phyloP scores from a whole-genome alignment of 2,329 filamentous ascomycete species.

The Epichloe scottii region DNA sequence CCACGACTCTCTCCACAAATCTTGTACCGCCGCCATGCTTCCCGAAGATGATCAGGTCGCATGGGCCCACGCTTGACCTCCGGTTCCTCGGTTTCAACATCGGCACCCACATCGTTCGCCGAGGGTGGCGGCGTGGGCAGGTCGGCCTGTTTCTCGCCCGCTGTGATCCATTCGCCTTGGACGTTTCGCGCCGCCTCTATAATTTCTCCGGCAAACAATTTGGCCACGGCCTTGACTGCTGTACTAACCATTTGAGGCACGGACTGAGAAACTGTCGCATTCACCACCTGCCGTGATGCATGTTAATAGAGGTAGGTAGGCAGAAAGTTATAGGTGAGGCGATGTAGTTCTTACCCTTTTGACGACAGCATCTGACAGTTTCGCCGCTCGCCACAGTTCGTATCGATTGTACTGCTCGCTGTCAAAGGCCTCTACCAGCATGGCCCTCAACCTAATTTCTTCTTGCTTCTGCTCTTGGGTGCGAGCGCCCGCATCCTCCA shows the following conservation, averaged over 20 bases:
- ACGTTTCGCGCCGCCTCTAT: constrained; percentile 60
- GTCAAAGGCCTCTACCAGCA: constrained; percentile 54
- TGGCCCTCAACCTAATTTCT: constrained; percentile 41
- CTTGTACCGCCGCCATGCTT: constrained; percentile 59
- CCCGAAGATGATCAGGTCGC: constrained; percentile 61
- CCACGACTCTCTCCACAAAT: constrained; percentile 49
- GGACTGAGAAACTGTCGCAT: constrained; percentile 69
- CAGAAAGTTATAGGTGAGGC: background rate
- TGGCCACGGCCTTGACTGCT: constrained; percentile 63
- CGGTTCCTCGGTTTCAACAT: constrained; percentile 15
- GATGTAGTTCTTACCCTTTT: constrained; percentile 39
- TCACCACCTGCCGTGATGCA: constrained; percentile 45
- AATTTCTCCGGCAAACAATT: constrained; percentile 65
- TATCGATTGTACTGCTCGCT: constrained; percentile 56
- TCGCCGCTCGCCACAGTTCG: constrained; percentile 57
- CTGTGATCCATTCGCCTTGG: constrained; percentile 57
- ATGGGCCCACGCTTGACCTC: constrained; percentile 41
- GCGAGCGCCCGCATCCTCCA: constrained; percentile 45
- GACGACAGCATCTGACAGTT: constrained; percentile 55
- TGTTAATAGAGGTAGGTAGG: background rate
- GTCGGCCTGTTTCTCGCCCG: constrained; percentile 45
- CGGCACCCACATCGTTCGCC: constrained; percentile 18
- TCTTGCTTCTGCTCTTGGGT: constrained; percentile 57
- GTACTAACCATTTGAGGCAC: constrained; percentile 62
- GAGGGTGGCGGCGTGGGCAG: constrained; percentile 30